Conservation (phyloP, 352 stramenopile genomes). For the Phytopythium mirpurense region DNA sequence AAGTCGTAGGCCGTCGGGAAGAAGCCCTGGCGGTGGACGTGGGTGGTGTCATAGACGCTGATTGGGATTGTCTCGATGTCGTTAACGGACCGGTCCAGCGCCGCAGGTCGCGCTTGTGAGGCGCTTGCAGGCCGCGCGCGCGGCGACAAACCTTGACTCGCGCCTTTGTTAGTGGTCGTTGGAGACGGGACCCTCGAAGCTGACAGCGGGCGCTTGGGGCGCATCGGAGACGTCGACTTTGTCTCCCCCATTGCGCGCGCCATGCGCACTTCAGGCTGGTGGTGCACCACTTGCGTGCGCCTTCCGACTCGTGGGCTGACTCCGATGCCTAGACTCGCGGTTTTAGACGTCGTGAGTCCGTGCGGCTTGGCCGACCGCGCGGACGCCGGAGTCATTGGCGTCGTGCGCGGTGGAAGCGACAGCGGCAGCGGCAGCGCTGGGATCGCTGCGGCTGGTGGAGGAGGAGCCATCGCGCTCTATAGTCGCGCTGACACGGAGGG, state of each 20-base stretch:
- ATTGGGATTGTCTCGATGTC: not conserved
- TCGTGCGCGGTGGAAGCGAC: not conserved
- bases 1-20: not conserved
- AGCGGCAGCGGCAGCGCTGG: not conserved
- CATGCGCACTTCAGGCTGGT: constrained; percentile 1
- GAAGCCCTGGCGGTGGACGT: not conserved
- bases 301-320: constrained; percentile 28
- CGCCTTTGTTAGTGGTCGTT: constrained; percentile 15
- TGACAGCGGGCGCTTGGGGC: constrained; percentile 33
- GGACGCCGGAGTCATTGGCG: not conserved
- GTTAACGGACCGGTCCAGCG: constrained; percentile 8
- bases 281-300: constrained; percentile 5
- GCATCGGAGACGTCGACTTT: not conserved
- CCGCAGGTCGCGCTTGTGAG: constrained; percentile 24
- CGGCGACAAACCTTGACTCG: constrained; percentile 1
- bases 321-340: not conserved
- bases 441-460: not conserved
- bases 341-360: not conserved
- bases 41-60: not conserved
- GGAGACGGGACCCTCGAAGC: constrained; percentile 21
- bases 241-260: not conserved
- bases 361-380: not conserved
- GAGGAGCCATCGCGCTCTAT: not conserved
- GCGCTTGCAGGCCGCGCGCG: constrained; percentile 28
- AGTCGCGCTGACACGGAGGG: not conserved